phyloP scores from a whole-genome alignment of 805 yeast species.

The Sugiyamaella valdiviana region DNA sequence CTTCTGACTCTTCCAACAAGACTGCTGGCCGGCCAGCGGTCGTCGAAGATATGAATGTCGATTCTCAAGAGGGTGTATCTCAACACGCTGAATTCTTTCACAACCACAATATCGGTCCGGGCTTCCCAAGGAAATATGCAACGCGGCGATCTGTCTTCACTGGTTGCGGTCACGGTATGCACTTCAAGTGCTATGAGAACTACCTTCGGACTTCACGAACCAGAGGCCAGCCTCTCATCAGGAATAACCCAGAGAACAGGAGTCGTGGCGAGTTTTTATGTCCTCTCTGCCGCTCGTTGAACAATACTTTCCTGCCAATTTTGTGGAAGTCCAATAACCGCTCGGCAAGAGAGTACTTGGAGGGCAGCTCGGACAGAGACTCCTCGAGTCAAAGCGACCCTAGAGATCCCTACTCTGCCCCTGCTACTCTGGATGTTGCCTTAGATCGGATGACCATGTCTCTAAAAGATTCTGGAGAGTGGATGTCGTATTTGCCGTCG shows the following conservation, averaged over 20 bases:
- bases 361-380: neutral
- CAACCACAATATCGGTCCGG: slow-evolving; percentile 57
- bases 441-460: neutral
- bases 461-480: neutral
- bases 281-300: slow-evolving; percentile 84
- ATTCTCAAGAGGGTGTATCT: too few species aligned
- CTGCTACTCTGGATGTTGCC: neutral
- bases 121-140: slow-evolving; percentile 42
- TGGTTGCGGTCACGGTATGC: slow-evolving; percentile 95
- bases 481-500: neutral
- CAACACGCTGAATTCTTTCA: slow-evolving; percentile 24
- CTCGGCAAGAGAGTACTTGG: slow-evolving; percentile 7
- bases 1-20: too few species aligned
- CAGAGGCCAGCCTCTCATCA: slow-evolving; percentile 64
- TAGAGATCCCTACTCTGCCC: neutral
- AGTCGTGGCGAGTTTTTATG: slow-evolving; percentile 73
- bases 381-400: neutral
- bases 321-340: slow-evolving; percentile 47
- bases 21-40: too few species aligned
- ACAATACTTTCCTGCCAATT: slow-evolving; percentile 77
- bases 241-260: slow-evolving; percentile 72
- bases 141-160: slow-evolving; percentile 38
- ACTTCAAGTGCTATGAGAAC: slow-evolving; percentile 61
- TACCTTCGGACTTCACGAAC: slow-evolving; percentile 50
- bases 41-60: slow-evolving; percentile 8